These are phyloP conservation scores for Curvularia verruculosa DNA, from an alignment of 2,329 filamentous ascomycete species.

Conservation along the genomic window DNA sequence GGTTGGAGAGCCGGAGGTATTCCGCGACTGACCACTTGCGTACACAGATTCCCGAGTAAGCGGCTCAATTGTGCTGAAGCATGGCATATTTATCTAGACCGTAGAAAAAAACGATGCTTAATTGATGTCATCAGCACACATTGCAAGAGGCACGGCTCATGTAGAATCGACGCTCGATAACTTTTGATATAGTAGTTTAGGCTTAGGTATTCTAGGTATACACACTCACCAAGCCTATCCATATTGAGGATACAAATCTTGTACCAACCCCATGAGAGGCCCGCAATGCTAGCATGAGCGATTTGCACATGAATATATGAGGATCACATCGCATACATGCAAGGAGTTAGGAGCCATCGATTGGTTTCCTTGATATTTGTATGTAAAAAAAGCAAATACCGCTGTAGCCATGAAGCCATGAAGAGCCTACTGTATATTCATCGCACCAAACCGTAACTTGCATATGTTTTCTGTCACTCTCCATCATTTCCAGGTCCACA, in stretches of 20 bases:
- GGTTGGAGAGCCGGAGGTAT: neutral
- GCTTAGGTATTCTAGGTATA: neutral
- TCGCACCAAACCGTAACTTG: neutral
- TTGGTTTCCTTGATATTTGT: neutral
- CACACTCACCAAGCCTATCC: neutral
- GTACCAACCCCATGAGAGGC: neutral
- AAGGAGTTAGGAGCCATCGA: neutral
- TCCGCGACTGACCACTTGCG: neutral
- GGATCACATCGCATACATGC: neutral
- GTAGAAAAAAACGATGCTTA: neutral
- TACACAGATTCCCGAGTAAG: neutral
- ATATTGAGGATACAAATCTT: neutral
- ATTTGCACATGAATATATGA: neutral
- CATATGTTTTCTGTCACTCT: neutral
- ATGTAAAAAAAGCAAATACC: neutral
- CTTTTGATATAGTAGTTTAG: neutral
- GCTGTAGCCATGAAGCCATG: neutral
- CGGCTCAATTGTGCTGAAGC: neutral
- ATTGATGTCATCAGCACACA: neutral
- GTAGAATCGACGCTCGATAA: neutral
- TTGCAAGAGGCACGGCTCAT: neutral
- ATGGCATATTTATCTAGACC: neutral
- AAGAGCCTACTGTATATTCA: neutral
- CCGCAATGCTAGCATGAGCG: neutral
- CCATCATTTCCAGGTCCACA: neutral